phyloP scores from a whole-genome alignment of 2,329 filamentous ascomycete species.

The Madurella fahalii region DNA sequence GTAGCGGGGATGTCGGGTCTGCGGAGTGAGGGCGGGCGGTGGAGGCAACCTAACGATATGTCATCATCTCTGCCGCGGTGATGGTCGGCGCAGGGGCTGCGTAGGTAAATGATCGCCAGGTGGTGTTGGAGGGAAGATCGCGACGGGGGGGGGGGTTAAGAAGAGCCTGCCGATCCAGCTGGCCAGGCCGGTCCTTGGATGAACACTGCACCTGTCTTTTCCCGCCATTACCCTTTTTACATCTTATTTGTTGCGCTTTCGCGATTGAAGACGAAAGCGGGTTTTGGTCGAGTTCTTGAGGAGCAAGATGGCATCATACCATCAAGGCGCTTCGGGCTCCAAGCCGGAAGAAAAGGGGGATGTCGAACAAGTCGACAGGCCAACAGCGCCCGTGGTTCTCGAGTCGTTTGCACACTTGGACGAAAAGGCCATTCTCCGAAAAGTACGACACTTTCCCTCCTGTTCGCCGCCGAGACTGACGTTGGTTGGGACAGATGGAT shows the following conservation, averaged over 20 bases:
- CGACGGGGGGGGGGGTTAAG: background rate
- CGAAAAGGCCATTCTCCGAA: slow-evolving; percentile 57
- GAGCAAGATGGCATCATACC: slow-evolving; percentile 1
- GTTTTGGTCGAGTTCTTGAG: background rate
- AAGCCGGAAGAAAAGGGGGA: slow-evolving; percentile 5
- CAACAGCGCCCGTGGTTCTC: background rate
- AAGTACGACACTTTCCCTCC: slow-evolving; percentile 32
- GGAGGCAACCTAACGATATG: background rate
- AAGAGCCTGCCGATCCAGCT: background rate
- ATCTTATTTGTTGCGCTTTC: background rate
- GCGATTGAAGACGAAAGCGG: background rate
- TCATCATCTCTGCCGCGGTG: too few species aligned
- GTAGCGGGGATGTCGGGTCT: background rate
- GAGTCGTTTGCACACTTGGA: slow-evolving; percentile 39
- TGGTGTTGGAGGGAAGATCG: too few species aligned
- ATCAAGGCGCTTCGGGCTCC: background rate
- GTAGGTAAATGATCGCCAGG: too few species aligned
- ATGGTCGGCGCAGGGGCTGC: too few species aligned
- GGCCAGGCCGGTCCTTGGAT: too few species aligned
- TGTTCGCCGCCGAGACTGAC: background rate
- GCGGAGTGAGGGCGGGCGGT: background rate
- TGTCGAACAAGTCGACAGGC: slow-evolving; percentile 9
- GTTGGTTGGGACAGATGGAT: slow-evolving; percentile 43
- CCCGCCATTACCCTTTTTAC: background rate
- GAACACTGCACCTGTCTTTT: too few species aligned